Base-by-base conservation (phyloP, 192 early-diverging fungal genomes). In the Mortierella claussenii region DNA sequence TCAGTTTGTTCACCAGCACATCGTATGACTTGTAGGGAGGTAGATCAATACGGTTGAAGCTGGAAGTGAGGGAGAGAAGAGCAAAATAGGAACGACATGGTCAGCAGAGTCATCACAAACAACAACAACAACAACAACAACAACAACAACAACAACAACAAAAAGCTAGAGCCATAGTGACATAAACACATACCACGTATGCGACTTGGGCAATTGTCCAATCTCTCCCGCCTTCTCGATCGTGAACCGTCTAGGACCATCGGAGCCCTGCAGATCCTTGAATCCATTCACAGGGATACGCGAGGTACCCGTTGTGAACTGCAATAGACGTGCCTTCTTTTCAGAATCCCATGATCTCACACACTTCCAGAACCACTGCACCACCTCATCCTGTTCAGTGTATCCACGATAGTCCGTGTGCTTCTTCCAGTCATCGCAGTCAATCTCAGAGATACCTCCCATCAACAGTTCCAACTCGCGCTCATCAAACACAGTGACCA, bases 361-460 rank as follows among this genome's bases (percentile, higher is more conserved):
- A 68, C 90, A 95, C 88, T 94, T 90, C 97, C 97, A 98, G 89
- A 97, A 97, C 92, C 91, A 95, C 78, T 93, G 91, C 64, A 97
- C 86, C 15, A 95, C 91, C 65, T 96, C 93, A 83, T 99, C 97
- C 26, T 92, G 90, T 69, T 99, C 95, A 9, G 91, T 94, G 86
- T 96, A 99, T 18, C 96, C 96, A 46, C 96, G 83, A 69, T 99
- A 99, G 79, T 99, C 96, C 6, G 96, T 99, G 74, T 97, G 87
- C 84, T 97, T 99, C 87, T 95, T 96, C 97, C 97, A 99, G 81
- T 99, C 97, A 36, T 97, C 96, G 11, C 96, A 84, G 80, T 99
- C 96, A 64, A 99, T 94, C 64, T 99, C 96, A 21, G 92, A 92
- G 63, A 99, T 90, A 61, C 97, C 97, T 24, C 96, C 95, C 82